Percentiles rank a stretch among this genome's conserved stretches.
phyloP scores from a whole-genome alignment of 129 eudicot genomes.

The Erigeron canadensis region DNA sequence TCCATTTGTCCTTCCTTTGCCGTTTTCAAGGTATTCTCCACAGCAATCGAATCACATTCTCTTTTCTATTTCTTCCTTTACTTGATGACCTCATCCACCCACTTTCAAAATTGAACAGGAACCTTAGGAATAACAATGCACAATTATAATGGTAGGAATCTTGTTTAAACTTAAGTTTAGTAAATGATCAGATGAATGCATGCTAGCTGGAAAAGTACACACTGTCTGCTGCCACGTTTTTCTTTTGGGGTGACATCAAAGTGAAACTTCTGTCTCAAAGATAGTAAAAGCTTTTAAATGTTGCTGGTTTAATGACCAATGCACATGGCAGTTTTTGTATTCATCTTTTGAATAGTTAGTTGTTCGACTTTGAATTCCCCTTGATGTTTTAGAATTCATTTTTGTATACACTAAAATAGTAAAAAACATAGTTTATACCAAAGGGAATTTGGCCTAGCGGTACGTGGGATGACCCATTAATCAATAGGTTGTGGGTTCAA shows the following conservation, averaged over 20 bases:
- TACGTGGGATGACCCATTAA: too few species aligned
- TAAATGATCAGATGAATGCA: conserved; percentile 3
- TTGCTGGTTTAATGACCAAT: conserved; percentile 20
- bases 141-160: conserved; percentile 12
- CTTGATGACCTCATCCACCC: conserved; percentile 32
- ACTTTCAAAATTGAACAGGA: conserved; percentile 15
- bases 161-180: conserved; percentile 18
- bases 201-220: conserved; percentile 7
- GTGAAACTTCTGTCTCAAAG: conserved; percentile 1
- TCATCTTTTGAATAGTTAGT: conserved; percentile 3
- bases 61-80: conserved; percentile 10
- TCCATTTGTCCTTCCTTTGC: conserved; percentile 35
- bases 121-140: background rate
- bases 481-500: too few species aligned
- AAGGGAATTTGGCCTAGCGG: too few species aligned
- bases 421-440: too few species aligned
- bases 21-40: conserved; percentile 11
- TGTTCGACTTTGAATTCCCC: background rate
- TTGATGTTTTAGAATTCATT: background rate
- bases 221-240: conserved; percentile 6
- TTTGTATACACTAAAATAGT: background rate
- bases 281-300: conserved; percentile 7
- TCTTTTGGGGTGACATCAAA: conserved; percentile 12
- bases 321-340: conserved; percentile 25
- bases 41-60: conserved; percentile 18